Evolutionary conservation across 495 filamentous ascomycete genomes (phyloP), one percentile per base, ranked within the genome.

Genomic region (Penicillium cinerascens): DNA sequence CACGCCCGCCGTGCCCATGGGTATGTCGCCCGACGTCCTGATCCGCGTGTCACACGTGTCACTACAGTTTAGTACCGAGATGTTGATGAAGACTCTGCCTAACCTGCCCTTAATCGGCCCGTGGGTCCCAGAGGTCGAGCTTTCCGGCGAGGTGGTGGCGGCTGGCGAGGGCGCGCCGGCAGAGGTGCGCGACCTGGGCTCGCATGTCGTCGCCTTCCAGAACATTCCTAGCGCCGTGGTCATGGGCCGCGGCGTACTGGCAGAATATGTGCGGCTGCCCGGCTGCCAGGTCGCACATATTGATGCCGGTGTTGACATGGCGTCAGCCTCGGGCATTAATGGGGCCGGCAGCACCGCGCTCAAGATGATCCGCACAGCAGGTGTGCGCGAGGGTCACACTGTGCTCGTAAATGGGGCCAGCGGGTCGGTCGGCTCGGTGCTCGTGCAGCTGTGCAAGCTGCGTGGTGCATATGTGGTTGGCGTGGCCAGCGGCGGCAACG

Each of bases 361-460:
- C 25, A 65, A 58, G 41, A 65, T 65, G 45, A 53, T 59, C 23
- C 56, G 59, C 29, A 49, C 51, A 17, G 59, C 54, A 5, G 63
- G 63, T 16, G 56, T 65, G n/a, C 54, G 54, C n/a, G 44, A 57
- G 25, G 59, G 63, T 29, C 63, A 63, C 47, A 47, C 40, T 0
- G 59, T 65, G 20, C 51, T 65, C 5, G 51, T 65, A 5, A 65
- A 63, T 46, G 63, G 63, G 13, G 63, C 63, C 6, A 65, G 63
- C 27, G 63, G 63, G n/a, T 61, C 58, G 13, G 54, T 61, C 16
- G 58, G 58, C 0, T 50, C 54, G 11, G 47, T 61, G 15, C 41
- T 65, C 15, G 41, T 61, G 45, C 63, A 63, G 51, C 27, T 65
- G 26, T 63, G 59, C 44, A 65, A 63, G 49, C 4, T 63, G 2